phyloP scores from a whole-genome alignment of 148 eudicot species.

The Nepenthes gracilis region DNA sequence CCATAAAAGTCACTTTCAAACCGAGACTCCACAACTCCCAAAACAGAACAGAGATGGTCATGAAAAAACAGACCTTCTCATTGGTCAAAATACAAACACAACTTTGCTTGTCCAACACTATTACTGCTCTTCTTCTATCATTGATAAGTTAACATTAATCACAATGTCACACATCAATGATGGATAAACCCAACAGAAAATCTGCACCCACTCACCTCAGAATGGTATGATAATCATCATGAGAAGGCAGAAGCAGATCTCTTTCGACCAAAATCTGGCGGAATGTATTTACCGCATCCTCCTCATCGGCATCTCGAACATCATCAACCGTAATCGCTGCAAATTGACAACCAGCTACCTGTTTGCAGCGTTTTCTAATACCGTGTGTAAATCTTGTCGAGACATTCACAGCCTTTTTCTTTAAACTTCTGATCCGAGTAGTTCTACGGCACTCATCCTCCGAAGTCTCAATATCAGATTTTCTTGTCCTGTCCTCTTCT shows the following conservation, averaged over 20 bases:
- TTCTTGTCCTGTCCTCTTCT: slow-evolving; percentile 52
- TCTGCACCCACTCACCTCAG: slow-evolving; percentile 41
- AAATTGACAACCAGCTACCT: slow-evolving; percentile 53
- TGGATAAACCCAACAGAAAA: no score
- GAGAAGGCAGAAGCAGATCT: slow-evolving; percentile 54
- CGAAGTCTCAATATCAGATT: slow-evolving; percentile 48
- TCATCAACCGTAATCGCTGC: slow-evolving; percentile 60
- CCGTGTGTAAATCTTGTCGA: slow-evolving; percentile 51
- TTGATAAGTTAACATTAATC: no score
- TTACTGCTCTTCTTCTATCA: no score
- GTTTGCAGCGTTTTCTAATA: slow-evolving; percentile 46
- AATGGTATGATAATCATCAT: slow-evolving; percentile 88
- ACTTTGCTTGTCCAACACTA: no score
- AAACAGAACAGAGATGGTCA: background rate
- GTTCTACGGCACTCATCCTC: slow-evolving; percentile 73
- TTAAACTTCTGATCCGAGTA: slow-evolving; percentile 59
- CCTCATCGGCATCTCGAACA: slow-evolving; percentile 75
- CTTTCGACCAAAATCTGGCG: slow-evolving; percentile 55
- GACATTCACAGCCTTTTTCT: slow-evolving; percentile 67
- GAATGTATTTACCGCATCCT: slow-evolving; percentile 54
- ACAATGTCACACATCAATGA: no score
- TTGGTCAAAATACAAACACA: no score
- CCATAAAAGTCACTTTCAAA: no score
- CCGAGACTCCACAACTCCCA: background rate
- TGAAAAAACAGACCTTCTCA: background rate